Evolutionary conservation across 306 rosid species (phyloP), one percentile per base, ranked within the genome.

Genomic region (Datisca glomerata): DNA sequence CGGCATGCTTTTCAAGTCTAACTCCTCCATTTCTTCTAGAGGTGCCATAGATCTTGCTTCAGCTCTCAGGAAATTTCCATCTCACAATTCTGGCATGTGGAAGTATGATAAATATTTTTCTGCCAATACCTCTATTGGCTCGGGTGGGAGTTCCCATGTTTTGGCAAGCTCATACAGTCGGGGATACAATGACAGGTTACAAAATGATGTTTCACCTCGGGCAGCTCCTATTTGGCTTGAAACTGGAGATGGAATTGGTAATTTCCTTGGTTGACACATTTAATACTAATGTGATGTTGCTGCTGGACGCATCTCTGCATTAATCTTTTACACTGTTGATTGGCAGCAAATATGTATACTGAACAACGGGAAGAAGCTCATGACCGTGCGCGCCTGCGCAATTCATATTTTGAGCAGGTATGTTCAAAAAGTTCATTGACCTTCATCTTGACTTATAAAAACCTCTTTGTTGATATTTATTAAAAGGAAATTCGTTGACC

Each of bases 181-280:
- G 27, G 83, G 89, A 22, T 49, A 61, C 55, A 61, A 71, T 63
- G 89, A 87, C 48, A 74, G 89, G 71, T 53, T 60, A 28, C 92
- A 79, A 57, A 69, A 57, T 22, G 81, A 78, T 24, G 76, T 81
- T 38, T 76, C 97, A 65, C 28, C 80, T 57, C 73, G 89, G 52
- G 56, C 76, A 43, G 76, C 93, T 43, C 93, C 97, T 11, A 66
- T 73, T 47, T 87, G 97, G 97, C 89, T 87, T 63, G 97, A 87
- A 67, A 87, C 97, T 13, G 97, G 97, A 35, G 97, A 87, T 4
- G 71, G 93, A 32, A 94, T 82, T 47, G 97, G 97, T 87, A 87
- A n/a, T n/a, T n/a, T n/a, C n/a, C n/a, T n/a, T n/a, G n/a, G n/a
- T n/a, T 47, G 51, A 55, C 41, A 57, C 28, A 59, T n/a, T n/a